Conservation (phyloP, 495 filamentous ascomycete species). For the Penicillium soppii region DNA sequence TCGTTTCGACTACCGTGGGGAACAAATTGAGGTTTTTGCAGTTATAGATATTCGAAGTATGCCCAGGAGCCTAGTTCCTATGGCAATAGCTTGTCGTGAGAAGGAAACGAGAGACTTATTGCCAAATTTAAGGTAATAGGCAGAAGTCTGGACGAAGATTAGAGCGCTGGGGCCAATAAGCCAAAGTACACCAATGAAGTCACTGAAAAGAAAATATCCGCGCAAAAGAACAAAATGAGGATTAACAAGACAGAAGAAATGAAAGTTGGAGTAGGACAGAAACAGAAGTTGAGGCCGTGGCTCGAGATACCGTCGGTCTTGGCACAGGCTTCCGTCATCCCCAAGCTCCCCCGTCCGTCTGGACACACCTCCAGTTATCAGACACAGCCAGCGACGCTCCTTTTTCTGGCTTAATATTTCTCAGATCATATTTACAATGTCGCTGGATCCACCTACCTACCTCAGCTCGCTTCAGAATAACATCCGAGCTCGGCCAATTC, state of each 20-base stretch:
- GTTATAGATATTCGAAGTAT: neutral
- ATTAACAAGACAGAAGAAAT: neutral
- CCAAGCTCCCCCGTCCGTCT: constrained; percentile 21
- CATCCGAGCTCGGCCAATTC: constrained; percentile 89
- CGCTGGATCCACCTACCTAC: constrained; percentile 86
- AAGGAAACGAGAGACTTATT: constrained; percentile 13
- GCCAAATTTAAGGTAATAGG: constrained; percentile 12
- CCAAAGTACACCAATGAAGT: neutral
- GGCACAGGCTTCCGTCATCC: constrained; percentile 33
- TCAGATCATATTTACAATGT: constrained; percentile 54
- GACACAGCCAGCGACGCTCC: constrained; percentile 5
- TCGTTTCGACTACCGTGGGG: constrained; percentile 7
- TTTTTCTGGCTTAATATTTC: constrained; percentile 9
- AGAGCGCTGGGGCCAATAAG: neutral
- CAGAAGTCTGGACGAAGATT: constrained; percentile 10
- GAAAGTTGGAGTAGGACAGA: constrained; percentile 5
- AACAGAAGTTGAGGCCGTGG: constrained; percentile 13
- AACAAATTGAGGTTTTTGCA: neutral
- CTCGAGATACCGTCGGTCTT: constrained; percentile 28
- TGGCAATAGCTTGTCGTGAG: neutral
- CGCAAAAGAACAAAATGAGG: constrained; percentile 6
- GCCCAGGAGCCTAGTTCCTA: neutral
- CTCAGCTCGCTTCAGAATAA: constrained; percentile 91
- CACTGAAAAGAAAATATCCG: neutral
- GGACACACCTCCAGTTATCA: constrained; percentile 10